phyloP scores from a whole-genome alignment of 352 stramenopile genomes.

The Thraustochytrium striatum region DNA sequence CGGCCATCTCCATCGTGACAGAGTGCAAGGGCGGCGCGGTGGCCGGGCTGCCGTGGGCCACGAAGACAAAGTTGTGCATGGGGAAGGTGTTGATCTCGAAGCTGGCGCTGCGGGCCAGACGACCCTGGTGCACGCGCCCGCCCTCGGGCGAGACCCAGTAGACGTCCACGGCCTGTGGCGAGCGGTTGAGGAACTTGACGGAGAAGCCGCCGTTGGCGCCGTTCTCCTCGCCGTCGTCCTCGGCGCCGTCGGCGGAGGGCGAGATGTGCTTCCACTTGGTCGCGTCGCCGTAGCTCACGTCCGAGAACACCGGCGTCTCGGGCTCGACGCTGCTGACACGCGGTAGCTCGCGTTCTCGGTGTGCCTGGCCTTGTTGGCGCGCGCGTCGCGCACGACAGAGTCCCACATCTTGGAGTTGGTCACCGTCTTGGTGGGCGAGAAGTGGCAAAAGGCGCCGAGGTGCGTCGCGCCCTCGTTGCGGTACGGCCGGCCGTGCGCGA shows the following conservation, averaged over 20 bases:
- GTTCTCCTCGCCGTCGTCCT: background rate
- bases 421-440: constrained; percentile 50
- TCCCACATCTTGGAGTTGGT: constrained; percentile 28
- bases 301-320: background rate
- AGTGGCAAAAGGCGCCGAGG: constrained; percentile 41
- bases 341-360: constrained; percentile 12
- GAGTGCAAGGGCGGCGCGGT: too few species aligned
- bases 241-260: background rate
- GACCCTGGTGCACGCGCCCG: constrained; percentile 23
- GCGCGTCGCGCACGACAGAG: constrained; percentile 29
- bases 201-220: background rate
- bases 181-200: constrained; percentile 34
- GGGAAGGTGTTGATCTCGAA: constrained; percentile 37
- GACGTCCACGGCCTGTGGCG: background rate
- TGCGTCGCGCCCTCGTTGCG: constrained; percentile 33
- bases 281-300: constrained; percentile 1
- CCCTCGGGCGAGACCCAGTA: constrained; percentile 27
- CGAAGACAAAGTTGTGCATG: constrained; percentile 37
- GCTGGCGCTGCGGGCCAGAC: background rate
- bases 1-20: too few species aligned
- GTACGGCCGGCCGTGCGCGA: constrained; percentile 39
- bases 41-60: too few species aligned
- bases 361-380: constrained; percentile 8
- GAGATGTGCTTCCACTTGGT: constrained; percentile 14
- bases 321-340: constrained; percentile 10